phyloP scores from a whole-genome alignment of 345 rosid genomes.

The Euphorbia pulcherrima region DNA sequence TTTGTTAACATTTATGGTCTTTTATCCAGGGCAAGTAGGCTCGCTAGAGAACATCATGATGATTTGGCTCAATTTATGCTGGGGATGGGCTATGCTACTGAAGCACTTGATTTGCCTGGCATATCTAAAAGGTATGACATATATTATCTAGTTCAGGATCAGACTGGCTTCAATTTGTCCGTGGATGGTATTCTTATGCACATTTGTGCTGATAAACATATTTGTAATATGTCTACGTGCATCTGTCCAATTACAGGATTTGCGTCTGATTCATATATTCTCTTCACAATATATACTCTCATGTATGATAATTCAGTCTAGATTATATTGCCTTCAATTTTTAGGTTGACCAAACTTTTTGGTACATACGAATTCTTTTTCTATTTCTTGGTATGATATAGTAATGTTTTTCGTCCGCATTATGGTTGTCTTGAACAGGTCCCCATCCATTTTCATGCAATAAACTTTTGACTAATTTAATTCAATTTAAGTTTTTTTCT shows the following conservation, averaged over 20 bases:
- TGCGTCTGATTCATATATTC: neutral
- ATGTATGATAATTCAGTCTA: neutral
- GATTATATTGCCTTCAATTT: neutral
- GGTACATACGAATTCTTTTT: neutral
- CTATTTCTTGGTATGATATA: no score
- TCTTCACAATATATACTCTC: neutral
- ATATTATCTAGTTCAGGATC: constrained; percentile 3
- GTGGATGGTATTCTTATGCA: neutral
- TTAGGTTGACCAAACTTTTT: neutral
- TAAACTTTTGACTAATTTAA: neutral
- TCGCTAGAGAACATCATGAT: constrained; percentile 98
- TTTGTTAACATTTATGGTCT: constrained; percentile 17
- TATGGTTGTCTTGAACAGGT: neutral
- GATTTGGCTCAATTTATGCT: constrained; percentile 96
- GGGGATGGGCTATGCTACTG: constrained; percentile 99
- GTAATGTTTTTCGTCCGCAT: neutral
- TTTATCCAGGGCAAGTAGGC: constrained; percentile 89
- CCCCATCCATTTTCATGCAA: neutral
- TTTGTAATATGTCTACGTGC: neutral
- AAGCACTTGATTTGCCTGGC: constrained; percentile 99
- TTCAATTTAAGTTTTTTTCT: no score
- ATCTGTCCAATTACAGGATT: neutral
- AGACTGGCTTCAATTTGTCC: neutral
- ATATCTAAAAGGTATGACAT: constrained; percentile 80
- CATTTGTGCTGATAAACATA: neutral